Percentiles rank a stretch among this genome's conserved stretches.
These are phyloP conservation scores for Colletotrichum incanum DNA, from an alignment of 2,329 filamentous ascomycete species.

Conservation along the genomic window DNA sequence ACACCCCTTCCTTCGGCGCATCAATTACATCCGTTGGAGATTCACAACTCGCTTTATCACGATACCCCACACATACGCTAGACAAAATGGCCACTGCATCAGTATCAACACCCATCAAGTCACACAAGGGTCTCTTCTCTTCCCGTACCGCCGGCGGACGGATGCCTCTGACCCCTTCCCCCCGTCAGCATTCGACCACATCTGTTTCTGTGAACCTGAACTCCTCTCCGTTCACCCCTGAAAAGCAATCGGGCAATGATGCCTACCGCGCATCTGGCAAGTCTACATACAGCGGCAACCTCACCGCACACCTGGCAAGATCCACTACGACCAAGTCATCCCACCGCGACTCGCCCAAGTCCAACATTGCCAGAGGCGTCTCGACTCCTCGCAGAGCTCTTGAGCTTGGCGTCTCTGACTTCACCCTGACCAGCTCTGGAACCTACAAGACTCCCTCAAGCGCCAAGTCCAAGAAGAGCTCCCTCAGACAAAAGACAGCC, in stretches of 20 bases:
- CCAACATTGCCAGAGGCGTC: constrained; percentile 86
- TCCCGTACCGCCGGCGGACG: constrained; percentile 94
- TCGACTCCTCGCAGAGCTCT: constrained; percentile 86
- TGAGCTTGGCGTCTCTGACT: constrained; percentile 94
- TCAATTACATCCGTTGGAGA: constrained; percentile 63
- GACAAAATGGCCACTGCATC: constrained; percentile 83
- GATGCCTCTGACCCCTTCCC: constrained; percentile 94
- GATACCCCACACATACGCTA: constrained; percentile 50
- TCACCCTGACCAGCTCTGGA: constrained; percentile 89
- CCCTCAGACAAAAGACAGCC: constrained; percentile 66
- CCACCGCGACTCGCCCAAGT: constrained; percentile 93
- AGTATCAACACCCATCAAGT: constrained; percentile 94
- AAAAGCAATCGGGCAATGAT: constrained; percentile 69
- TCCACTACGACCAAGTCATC: constrained; percentile 74
- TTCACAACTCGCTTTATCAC: constrained; percentile 54
- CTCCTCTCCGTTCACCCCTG: constrained; percentile 86
- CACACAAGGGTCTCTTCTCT: constrained; percentile 93
- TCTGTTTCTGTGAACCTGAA: constrained; percentile 67
- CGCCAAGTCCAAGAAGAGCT: constrained; percentile 70
- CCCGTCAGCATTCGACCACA: constrained; percentile 73
- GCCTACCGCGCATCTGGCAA: constrained; percentile 69
- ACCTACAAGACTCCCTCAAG: constrained; percentile 72
- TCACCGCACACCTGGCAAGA: constrained; percentile 84
- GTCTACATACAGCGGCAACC: constrained; percentile 85
- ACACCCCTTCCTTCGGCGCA: constrained; percentile 59